Evolutionary conservation across 169 alveolate species (phyloP), one percentile per base, ranked within the genome.

Genomic region (Plasmodium falciparum): DNA sequence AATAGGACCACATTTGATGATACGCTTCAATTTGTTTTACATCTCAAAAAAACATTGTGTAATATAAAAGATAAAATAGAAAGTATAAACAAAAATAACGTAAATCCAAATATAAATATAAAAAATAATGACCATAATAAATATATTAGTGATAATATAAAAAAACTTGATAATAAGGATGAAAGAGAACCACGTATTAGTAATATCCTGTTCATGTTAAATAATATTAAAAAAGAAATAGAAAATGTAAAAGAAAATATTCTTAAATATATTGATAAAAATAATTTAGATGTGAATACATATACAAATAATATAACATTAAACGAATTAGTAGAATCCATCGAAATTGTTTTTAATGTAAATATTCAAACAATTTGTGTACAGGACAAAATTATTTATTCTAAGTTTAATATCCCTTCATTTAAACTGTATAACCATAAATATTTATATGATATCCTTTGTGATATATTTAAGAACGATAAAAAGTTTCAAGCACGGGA

Each of bases 321-420:
- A 62, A 59, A 80, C 7, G 90, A 80, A 17, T 43, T 80, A 13
- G 72, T 80, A 45, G 58, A 43, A 9, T 58, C 69, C 47, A 59
- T 80, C 22, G 90, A 80, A 43, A n/a, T 39, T 5, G 20, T 80
- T 24, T 80, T 80, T 47, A 54, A 59, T 80, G 76, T 80, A 6
- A 67, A 74, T 29, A 80, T 80, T 33, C 83, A 67, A 52, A 80
- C 90, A 2, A n/a, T 80, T 15, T 78, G 71, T 12, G 90, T 66
- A 12, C 50, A 59, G 15, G 90, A 80, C 33, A 80, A 80, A 80
- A 58, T 80, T 13, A 80, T 80, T 29, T 80, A 80, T 62, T 50
- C 90, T 4, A 80, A 80, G 2, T 80, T 69, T 17, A 33, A 6
- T 26, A 39, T 69, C 9, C 47, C 71, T 22, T 33, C 71, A 54